phyloP scores from a whole-genome alignment of 441 rosid species.

The Pelargonium citronellum region DNA sequence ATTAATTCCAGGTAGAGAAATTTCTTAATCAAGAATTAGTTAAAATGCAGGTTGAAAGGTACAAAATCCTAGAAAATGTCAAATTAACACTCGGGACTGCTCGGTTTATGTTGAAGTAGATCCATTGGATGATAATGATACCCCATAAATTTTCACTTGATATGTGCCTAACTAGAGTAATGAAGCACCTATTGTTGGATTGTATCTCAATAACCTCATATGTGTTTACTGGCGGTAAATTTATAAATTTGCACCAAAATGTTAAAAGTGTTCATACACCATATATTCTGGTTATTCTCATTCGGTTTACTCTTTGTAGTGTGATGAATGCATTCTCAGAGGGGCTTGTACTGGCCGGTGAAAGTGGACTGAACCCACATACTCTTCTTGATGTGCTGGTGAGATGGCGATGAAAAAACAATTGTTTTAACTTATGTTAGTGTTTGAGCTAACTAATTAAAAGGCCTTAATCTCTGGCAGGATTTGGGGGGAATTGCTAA shows the following conservation, averaged over 20 bases:
- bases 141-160: no score
- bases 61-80: background rate
- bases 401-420: constrained; percentile 22
- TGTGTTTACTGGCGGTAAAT: no score
- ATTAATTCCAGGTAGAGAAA: no score
- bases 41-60: background rate
- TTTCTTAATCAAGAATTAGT: background rate
- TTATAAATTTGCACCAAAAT: background rate
- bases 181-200: no score
- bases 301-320: constrained; percentile 27
- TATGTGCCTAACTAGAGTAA: no score
- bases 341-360: constrained; percentile 74
- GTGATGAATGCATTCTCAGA: constrained; percentile 96
- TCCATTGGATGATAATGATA: no score
- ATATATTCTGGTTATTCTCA: background rate
- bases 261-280: background rate
- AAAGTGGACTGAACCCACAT: constrained; percentile 66
- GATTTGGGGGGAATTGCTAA: constrained; percentile 69
- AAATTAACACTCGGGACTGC: no score
- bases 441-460: background rate
- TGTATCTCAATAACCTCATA: no score
- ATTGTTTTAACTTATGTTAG: background rate
- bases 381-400: constrained; percentile 73
- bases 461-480: constrained; percentile 33
- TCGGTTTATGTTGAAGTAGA: no score